Percentiles rank a stretch among this genome's conserved stretches.
Evolutionary conservation across 805 yeast genomes (phyloP).

Genomic region (Yarrowia deformans): DNA sequence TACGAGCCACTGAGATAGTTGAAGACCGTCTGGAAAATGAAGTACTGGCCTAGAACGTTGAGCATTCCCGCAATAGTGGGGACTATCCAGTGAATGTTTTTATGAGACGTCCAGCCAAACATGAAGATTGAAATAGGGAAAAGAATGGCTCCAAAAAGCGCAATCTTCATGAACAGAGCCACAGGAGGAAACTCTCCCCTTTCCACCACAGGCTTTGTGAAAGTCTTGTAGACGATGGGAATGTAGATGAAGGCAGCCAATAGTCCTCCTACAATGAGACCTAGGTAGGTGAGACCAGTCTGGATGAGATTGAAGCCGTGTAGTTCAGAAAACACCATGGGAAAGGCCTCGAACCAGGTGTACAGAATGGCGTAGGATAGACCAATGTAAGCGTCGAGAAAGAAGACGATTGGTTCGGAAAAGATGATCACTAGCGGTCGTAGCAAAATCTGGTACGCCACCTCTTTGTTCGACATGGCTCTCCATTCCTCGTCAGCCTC

Average conservation of each 20-base stretch:
- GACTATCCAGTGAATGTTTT: constrained; percentile 57
- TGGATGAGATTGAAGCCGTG: constrained; percentile 57
- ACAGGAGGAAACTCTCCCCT: constrained; percentile 29
- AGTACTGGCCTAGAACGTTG: constrained; percentile 54
- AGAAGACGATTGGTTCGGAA: constrained; percentile 60
- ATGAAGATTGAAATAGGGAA: constrained; percentile 57
- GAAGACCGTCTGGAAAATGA: constrained; percentile 61
- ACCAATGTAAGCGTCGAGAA: constrained; percentile 59
- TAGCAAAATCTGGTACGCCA: constrained; percentile 41
- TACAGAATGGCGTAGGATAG: constrained; percentile 59
- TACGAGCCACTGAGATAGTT: constrained; percentile 60
- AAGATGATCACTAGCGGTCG: constrained; percentile 56
- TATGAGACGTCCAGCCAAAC: constrained; percentile 60
- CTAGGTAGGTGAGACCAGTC: constrained; percentile 56
- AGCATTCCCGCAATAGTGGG: constrained; percentile 57
- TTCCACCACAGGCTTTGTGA: constrained; percentile 14
- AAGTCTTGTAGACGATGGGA: constrained; percentile 13
- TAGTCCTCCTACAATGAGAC: constrained; percentile 55
- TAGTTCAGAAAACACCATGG: constrained; percentile 56
- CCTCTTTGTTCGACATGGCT: constrained; percentile 39
- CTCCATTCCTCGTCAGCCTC: constrained; percentile 56
- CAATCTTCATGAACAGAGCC: constrained; percentile 41
- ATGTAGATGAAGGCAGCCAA: constrained; percentile 41
- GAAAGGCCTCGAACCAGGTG: constrained; percentile 65
- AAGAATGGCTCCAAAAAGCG: constrained; percentile 54